These are phyloP conservation scores for Zygnema cylindricum DNA, from an alignment of 139 green algal genomes.

Conservation along the genomic window DNA sequence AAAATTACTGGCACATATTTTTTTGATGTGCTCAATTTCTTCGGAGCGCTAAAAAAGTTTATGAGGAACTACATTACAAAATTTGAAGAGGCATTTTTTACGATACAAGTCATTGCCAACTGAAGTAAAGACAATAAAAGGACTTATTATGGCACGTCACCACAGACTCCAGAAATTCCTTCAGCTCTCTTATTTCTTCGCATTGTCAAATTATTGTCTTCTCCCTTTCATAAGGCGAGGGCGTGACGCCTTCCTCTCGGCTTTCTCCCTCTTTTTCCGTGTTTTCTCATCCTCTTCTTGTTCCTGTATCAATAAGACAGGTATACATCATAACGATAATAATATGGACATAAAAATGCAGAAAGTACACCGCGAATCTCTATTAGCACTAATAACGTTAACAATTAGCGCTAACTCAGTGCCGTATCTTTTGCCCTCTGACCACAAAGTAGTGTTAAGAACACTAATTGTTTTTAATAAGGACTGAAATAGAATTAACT, in stretches of 20 bases:
- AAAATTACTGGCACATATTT: too few species aligned
- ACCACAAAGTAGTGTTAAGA: neutral
- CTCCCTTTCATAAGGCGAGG: conserved; percentile 18
- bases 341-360: neutral
- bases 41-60: too few species aligned
- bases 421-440: neutral
- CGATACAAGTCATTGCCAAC: too few species aligned
- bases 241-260: conserved; percentile 37
- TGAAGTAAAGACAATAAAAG: too few species aligned
- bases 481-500: too few species aligned
- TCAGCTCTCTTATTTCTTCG: too few species aligned
- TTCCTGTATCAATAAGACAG: neutral
- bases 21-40: too few species aligned
- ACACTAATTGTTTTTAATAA: too few species aligned
- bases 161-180: too few species aligned
- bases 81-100: too few species aligned
- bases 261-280: conserved; percentile 41
- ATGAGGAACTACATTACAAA: too few species aligned
- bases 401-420: neutral
- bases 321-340: neutral
- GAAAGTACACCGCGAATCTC: neutral
- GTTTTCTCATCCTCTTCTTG: conserved; percentile 38
- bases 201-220: neutral
- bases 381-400: neutral
- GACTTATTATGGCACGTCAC: too few species aligned